Evolutionary conservation across 148 eudicot genomes (phyloP), one percentile per base, ranked within the genome.

Genomic region (Bassia scoparia): DNA sequence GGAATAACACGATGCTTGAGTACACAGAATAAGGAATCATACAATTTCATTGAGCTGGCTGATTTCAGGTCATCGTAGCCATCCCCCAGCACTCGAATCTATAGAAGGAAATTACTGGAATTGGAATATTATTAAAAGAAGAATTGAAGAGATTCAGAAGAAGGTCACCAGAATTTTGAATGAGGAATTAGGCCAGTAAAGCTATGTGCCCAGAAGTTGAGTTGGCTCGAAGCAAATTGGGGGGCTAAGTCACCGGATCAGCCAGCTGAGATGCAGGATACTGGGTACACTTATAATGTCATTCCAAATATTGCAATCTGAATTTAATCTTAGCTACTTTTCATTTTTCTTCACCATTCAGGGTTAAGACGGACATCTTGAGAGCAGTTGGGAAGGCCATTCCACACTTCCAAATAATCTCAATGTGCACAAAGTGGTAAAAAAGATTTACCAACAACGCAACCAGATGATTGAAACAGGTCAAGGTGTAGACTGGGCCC

Each of bases 211-310:
- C 83, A 81, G 30, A 86, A 76, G 79, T 80, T 87, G 81, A 97
- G 91, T 77, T 93, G 98, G 98, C 97, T 93, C 70, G 86, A 91
- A 71, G 95, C 98, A 59, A 84, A 84, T 62, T 91, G 98, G 98
- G 67, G 98, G 95, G 18, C 87, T 84, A 93, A 93, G 81, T 93
- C 98, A 74, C 98, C 97, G 31, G 92, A 86, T 77, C 97, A 90
- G 77, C 75, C 86, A 79, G 86, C 95, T 26, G 89, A 89, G 11
- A 80, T 87, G 54, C 88, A 92, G 48, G 87, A 93, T 81, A 93
- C 97, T 58, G 95, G 97, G 98, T 93, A 81, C 37, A 12, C 17
- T 5, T 61, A 17, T 61, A 1, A 31, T 31, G 17, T 17, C 38
- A 31, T 61, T 31, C 64, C 64, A 31, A 31, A 61, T 15, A 31